These are phyloP conservation scores for Neoboletus brunneissimus DNA, from an alignment of 768 basidiomycete species.

Conservation along the genomic window DNA sequence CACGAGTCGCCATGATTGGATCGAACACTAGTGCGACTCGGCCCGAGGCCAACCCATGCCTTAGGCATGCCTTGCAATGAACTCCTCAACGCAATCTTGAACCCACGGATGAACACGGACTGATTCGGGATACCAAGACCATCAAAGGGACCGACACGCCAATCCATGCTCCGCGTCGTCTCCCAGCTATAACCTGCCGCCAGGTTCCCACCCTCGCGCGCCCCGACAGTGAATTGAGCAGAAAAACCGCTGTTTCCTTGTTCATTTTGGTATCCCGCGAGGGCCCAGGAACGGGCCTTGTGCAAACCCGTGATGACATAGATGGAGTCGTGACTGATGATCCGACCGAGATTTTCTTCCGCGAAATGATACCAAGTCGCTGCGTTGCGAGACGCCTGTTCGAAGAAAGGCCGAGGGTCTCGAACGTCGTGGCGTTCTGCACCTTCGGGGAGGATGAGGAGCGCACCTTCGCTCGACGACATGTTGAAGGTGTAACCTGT, in stretches of 20 bases:
- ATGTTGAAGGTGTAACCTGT: slow-evolving; percentile 13
- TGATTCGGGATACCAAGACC: slow-evolving; percentile 21
- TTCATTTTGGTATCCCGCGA: slow-evolving; percentile 23
- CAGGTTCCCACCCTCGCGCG: slow-evolving; percentile 3
- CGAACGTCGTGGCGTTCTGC: slow-evolving; percentile 27
- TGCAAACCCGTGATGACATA: slow-evolving; percentile 34
- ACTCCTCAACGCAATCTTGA: slow-evolving; percentile 28
- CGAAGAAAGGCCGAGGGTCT: slow-evolving; percentile 24
- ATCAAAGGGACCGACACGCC: slow-evolving; percentile 18
- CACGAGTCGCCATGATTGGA: slow-evolving; percentile 10
- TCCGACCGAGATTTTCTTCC: slow-evolving; percentile 24
- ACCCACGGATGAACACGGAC: slow-evolving; percentile 30
- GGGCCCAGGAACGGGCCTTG: slow-evolving; percentile 30
- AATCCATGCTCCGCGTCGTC: slow-evolving; percentile 16
- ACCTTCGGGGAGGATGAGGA: slow-evolving; percentile 36
- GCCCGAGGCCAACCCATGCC: slow-evolving; percentile 14
- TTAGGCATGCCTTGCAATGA: slow-evolving; percentile 14
- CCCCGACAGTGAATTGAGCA: slow-evolving; percentile 15
- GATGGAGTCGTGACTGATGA: slow-evolving; percentile 30
- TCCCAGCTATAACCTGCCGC: slow-evolving; percentile 19
- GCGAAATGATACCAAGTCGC: slow-evolving; percentile 33
- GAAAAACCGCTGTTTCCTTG: neutral
- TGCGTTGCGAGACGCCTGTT: slow-evolving; percentile 27
- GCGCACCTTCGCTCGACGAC: slow-evolving; percentile 29
- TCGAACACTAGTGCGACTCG: neutral